phyloP scores from a whole-genome alignment of 306 rosid species.

The Crotalaria pallida region DNA sequence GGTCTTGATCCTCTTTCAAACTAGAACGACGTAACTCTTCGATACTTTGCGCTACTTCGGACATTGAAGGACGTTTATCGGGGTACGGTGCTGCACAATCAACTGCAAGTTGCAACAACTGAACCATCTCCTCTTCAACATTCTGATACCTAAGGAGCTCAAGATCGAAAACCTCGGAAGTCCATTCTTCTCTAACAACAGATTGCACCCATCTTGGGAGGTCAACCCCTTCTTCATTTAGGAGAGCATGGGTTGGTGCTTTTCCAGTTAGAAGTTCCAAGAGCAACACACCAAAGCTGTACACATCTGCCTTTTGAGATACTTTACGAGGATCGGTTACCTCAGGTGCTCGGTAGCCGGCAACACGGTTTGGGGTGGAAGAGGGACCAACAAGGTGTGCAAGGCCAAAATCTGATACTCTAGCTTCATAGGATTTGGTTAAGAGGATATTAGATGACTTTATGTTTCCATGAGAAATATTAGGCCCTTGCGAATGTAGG shows the following conservation, averaged over 20 bases:
- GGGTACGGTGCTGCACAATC: conserved; percentile 67
- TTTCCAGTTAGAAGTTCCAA: conserved; percentile 70
- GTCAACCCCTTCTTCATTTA: conserved; percentile 67
- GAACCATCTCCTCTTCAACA: conserved; percentile 72
- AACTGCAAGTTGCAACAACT: conserved; percentile 60
- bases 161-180: conserved; percentile 63
- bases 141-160: conserved; percentile 61
- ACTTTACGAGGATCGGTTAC: conserved; percentile 63
- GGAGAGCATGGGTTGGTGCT: conserved; percentile 59
- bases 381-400: conserved; percentile 59
- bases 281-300: conserved; percentile 66
- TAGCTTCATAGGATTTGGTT: conserved; percentile 52
- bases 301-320: conserved; percentile 70
- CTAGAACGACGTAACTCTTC: conserved; percentile 43
- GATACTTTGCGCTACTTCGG: conserved; percentile 41
- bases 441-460: conserved; percentile 62
- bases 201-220: conserved; percentile 77
- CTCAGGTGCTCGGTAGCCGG: conserved; percentile 66
- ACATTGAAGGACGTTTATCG: conserved; percentile 60
- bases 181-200: conserved; percentile 66
- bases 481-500: conserved; percentile 56
- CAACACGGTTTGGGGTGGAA: conserved; percentile 56
- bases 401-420: conserved; percentile 67
- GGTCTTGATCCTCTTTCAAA: conserved; percentile 36
- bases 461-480: conserved; percentile 62